phyloP scores from a whole-genome alignment of 192 early-diverging fungal genomes.

The Mortierella hygrophila region DNA sequence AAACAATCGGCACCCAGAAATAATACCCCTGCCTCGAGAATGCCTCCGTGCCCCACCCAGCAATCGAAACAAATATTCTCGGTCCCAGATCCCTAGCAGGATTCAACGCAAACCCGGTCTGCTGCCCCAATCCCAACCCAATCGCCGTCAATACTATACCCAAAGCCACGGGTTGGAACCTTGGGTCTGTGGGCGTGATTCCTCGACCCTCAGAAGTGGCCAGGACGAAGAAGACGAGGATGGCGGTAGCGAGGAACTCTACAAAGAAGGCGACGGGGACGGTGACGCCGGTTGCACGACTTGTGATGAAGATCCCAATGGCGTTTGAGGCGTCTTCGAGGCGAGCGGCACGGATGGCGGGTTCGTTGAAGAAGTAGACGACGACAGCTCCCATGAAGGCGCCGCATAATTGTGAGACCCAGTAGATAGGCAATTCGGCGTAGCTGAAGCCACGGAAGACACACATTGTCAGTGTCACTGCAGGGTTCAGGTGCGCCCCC shows the following conservation, averaged over 20 bases:
- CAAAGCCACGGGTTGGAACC: conserved; percentile 64
- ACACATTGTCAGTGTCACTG: conserved; percentile 74
- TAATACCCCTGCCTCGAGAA: conserved; percentile 74
- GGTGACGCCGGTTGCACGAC: conserved; percentile 40
- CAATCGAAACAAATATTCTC: conserved; percentile 71
- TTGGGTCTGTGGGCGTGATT: conserved; percentile 61
- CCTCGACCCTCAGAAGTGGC: conserved; percentile 64
- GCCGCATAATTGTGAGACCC: conserved; percentile 71
- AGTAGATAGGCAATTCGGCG: conserved; percentile 73
- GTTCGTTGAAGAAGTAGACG: conserved; percentile 68
- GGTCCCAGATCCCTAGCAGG: conserved; percentile 84
- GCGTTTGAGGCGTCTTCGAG: conserved; percentile 55
- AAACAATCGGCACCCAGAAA: conserved; percentile 74
- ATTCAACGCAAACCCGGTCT: conserved; percentile 78
- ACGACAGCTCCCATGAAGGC: conserved; percentile 75
- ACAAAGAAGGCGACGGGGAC: conserved; percentile 64
- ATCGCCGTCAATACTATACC: conserved; percentile 69
- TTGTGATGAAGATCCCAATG: neutral
- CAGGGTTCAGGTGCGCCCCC: conserved; percentile 83
- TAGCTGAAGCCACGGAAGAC: conserved; percentile 75
- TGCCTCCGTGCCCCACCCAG: conserved; percentile 71
- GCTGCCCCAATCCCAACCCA: conserved; percentile 67
- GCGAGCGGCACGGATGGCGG: conserved; percentile 65
- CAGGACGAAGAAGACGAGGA: conserved; percentile 73
- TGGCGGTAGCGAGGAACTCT: conserved; percentile 73